Evolutionary conservation across 805 yeast species (phyloP).

Genomic region (Ogataea nonfermentans): DNA sequence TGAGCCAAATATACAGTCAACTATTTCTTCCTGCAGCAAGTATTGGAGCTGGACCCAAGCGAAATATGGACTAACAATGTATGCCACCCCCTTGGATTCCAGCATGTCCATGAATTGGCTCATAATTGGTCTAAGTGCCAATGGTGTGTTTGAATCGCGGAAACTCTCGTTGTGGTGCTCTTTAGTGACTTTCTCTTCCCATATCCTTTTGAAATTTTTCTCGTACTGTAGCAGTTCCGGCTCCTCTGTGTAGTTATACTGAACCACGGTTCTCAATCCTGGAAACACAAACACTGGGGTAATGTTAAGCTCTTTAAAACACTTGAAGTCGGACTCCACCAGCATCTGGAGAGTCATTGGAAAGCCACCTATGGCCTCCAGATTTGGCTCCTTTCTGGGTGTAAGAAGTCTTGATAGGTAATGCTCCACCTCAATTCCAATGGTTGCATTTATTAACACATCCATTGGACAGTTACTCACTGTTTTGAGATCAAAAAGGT

Average conservation of each 20-base stretch:
- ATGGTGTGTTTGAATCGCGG: slow-evolving; percentile 49
- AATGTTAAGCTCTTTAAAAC: slow-evolving; percentile 58
- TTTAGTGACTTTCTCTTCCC: slow-evolving; percentile 38
- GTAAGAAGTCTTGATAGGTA: slow-evolving; percentile 64
- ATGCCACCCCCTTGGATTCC: slow-evolving; percentile 55
- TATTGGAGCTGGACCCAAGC: slow-evolving; percentile 81
- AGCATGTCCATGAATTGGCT: slow-evolving; percentile 59
- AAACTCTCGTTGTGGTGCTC: slow-evolving; percentile 46
- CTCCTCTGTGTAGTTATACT: slow-evolving; percentile 28
- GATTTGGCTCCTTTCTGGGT: slow-evolving; percentile 61
- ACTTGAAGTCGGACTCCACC: slow-evolving; percentile 60
- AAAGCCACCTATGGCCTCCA: slow-evolving; percentile 79
- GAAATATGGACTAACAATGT: slow-evolving; percentile 76
- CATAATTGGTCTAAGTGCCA: slow-evolving; percentile 49
- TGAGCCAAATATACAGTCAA: slow-evolving; percentile 82
- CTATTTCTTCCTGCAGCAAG: slow-evolving; percentile 49
- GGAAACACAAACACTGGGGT: slow-evolving; percentile 80
- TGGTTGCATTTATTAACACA: slow-evolving; percentile 58
- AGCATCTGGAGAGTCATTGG: slow-evolving; percentile 59
- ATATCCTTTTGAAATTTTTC: slow-evolving; percentile 45
- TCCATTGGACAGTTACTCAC: slow-evolving; percentile 60
- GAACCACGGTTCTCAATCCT: slow-evolving; percentile 52
- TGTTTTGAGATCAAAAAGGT: slow-evolving; percentile 63
- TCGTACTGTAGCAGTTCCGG: slow-evolving; percentile 34
- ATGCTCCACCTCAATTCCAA: slow-evolving; percentile 85